These are phyloP conservation scores for Metarhizium rileyi DNA, from an alignment of 2,329 filamentous ascomycete species.

Conservation along the genomic window DNA sequence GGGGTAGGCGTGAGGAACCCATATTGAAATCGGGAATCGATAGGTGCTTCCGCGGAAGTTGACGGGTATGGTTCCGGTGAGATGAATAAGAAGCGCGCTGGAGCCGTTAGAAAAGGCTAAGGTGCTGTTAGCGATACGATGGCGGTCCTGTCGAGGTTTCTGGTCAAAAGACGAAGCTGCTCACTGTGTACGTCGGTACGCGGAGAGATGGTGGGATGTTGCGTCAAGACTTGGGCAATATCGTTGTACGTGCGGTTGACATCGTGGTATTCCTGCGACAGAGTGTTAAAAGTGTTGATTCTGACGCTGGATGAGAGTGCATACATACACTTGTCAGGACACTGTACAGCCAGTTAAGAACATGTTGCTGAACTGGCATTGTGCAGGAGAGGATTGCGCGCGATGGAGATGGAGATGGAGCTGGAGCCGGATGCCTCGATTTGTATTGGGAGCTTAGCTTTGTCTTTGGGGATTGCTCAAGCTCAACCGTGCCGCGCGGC, in stretches of 20 bases:
- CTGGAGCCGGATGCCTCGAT: not conserved
- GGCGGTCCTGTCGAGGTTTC: no score
- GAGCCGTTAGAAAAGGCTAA: constrained; percentile 80
- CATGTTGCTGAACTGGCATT: constrained; percentile 75
- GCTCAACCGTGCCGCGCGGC: not conserved
- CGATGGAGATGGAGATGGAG: not conserved
- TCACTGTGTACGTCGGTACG: constrained; percentile 93
- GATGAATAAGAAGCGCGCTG: constrained; percentile 75
- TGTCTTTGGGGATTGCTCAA: not conserved
- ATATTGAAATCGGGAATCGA: constrained; percentile 83
- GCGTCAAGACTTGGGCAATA: constrained; percentile 70
- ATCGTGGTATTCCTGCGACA: constrained; percentile 75
- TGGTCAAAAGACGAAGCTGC: constrained; percentile 18
- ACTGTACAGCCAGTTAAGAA: constrained; percentile 92
- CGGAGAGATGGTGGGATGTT: constrained; percentile 70
- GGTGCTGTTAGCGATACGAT: constrained; percentile 2
- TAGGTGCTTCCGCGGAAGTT: constrained; percentile 82
- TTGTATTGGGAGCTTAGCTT: not conserved
- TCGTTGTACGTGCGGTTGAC: constrained; percentile 90
- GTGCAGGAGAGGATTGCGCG: constrained; percentile 13
- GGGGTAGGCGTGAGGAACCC: constrained; percentile 88
- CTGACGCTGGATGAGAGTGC: not conserved
- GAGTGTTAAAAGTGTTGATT: constrained; percentile 6
- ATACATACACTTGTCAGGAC: constrained; percentile 63
- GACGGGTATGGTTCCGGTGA: constrained; percentile 85